These are phyloP conservation scores for Hypoxylon rubiginosum DNA, from an alignment of 2,329 filamentous ascomycete genomes.

Conservation along the genomic window DNA sequence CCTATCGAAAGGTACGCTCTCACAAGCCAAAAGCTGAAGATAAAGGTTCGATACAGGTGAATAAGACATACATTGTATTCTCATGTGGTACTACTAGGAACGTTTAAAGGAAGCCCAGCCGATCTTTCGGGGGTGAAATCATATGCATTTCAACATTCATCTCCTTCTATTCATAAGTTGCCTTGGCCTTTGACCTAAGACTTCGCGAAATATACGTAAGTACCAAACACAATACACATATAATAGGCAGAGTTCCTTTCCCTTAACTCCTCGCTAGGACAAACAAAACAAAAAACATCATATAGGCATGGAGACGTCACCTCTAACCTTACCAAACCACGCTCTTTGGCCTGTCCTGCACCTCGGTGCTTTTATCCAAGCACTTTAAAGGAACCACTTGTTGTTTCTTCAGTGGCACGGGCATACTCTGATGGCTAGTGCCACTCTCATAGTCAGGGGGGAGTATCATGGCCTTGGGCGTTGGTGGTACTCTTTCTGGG, in stretches of 20 bases:
- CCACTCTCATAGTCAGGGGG: slow-evolving; percentile 25
- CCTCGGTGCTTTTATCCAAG: slow-evolving; percentile 23
- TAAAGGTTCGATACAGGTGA: neutral
- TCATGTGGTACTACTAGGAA: neutral
- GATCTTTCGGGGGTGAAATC: neutral
- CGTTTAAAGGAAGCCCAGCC: neutral
- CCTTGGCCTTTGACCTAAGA: neutral
- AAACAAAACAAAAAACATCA: slow-evolving; percentile 15
- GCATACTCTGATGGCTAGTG: slow-evolving; percentile 29
- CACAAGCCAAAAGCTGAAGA: neutral
- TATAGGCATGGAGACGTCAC: slow-evolving; percentile 2
- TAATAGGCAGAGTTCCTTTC: slow-evolving; percentile 20
- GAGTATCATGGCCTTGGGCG: slow-evolving; percentile 45
- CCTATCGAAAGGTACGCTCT: neutral
- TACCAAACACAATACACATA: neutral
- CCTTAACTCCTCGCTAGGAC: slow-evolving; percentile 38
- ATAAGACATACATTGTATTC: neutral
- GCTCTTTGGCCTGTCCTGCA: slow-evolving; percentile 35
- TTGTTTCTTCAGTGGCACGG: slow-evolving; percentile 22
- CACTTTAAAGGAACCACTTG: slow-evolving; percentile 25
- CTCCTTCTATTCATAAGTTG: neutral
- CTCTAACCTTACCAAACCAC: slow-evolving; percentile 30
- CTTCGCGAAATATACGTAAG: neutral
- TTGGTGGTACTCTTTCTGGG: slow-evolving; percentile 30
- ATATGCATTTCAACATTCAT: neutral